A percentile compares a stretch with the other conserved stretches of the same genome.
Conservation (phyloP, 2,329 filamentous ascomycete species). For the Aureobasidium leucospermi region DNA sequence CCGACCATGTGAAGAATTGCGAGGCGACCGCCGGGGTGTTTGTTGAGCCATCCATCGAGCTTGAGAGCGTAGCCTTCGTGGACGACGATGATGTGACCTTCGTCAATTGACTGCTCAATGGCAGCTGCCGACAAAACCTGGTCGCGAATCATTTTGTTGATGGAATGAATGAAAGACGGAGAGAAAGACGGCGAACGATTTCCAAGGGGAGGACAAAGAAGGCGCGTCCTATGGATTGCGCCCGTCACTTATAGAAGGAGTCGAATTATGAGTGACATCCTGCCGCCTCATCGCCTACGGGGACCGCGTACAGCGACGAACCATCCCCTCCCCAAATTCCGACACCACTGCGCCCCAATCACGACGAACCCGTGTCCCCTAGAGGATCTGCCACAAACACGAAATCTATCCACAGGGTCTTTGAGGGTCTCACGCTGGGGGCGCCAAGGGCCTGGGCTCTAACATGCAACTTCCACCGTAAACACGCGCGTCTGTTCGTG, state of each 20-base stretch:
- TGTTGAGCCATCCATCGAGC: constrained; percentile 52
- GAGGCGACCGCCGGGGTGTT: constrained; percentile 52
- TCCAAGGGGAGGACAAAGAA: neutral
- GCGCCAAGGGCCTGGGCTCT: neutral
- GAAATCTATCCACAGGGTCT: neutral
- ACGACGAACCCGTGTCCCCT: neutral
- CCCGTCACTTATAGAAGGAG: neutral
- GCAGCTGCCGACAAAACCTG: neutral
- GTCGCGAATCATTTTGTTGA: neutral
- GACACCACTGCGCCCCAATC: constrained; percentile 3
- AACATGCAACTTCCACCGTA: neutral
- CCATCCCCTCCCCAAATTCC: neutral
- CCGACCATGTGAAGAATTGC: constrained; percentile 67
- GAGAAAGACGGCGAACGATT: neutral
- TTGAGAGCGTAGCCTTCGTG: constrained; percentile 48
- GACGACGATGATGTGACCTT: constrained; percentile 50
- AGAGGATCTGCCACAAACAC: neutral
- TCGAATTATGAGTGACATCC: neutral
- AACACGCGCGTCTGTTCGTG: neutral
- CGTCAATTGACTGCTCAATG: constrained; percentile 16
- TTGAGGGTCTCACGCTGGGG: neutral
- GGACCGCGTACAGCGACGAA: neutral
- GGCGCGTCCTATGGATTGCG: neutral
- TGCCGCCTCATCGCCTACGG: neutral
- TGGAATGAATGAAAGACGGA: neutral